Base-by-base conservation (phyloP, 2,329 filamentous ascomycete genomes). In the Hypoxylon sp. region DNA sequence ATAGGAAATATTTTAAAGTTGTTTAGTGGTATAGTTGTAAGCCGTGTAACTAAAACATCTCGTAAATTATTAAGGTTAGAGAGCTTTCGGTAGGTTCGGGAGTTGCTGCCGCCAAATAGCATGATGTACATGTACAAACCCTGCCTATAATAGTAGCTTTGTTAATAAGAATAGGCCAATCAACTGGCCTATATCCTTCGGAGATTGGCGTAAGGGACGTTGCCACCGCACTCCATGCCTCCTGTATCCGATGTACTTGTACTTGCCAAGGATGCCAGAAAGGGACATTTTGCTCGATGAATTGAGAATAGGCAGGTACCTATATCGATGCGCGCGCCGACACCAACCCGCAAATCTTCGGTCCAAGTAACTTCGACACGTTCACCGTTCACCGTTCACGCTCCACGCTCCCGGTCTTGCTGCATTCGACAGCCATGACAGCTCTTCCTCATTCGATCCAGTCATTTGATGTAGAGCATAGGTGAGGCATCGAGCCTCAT, bases 401-500 rank as follows among this genome's bases (percentile, higher is more conserved):
- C 1, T 61, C 19, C 50, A 60, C 51, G 50, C 46, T 63, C 52
- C 60, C 61, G 62, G 57, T 60, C 59, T 53, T 9, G 68, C 71
- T 71, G 66, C 69, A 63, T 59, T 51, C 69, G 63, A 67, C 74
- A 75, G 74, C 74, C 75, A 77, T 78, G 76, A 71, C 74, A 75
- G 65, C 74, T 64, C 32, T 46, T 67, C 64, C 46, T 60, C 51
- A 69, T 69, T 57, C 66, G 53, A 69, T 71, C 59, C 66, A 69
- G 62, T 70, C 63, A 63, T 73, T 72, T 68, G 53, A 70, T 76
- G 71, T 74, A 66, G 73, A 71, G 70, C 67, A 71, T 67, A 77
- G 75, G 74, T 78, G 76, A 78, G 70, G 71, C 73, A 75, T 74
- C 76, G 75, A 75, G 68, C 71, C 65, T 72, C 75, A 75, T 73